Conservation (phyloP, 1,284 basidiomycete species). For the Moniliella sp. region DNA sequence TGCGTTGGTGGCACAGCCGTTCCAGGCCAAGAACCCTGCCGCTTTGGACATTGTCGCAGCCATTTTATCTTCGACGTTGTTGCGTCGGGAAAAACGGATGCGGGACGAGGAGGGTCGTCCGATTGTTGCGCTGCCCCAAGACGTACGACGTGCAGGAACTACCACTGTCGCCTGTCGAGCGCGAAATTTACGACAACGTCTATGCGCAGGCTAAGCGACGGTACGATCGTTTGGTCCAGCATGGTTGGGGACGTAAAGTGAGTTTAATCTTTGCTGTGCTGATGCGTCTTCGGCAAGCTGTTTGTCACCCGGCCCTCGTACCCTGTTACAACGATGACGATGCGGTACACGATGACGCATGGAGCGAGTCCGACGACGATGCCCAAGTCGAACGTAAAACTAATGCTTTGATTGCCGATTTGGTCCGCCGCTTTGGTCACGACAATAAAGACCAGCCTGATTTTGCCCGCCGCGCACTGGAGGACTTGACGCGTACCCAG, state of each 20-base stretch:
- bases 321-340: constrained; percentile 7
- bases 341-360: too few relatives aligned
- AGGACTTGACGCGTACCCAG: too few relatives aligned
- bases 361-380: constrained; percentile 1
- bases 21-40: constrained; percentile 20
- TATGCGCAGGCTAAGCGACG: constrained; percentile 23
- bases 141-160: constrained; percentile 39
- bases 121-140: constrained; percentile 70
- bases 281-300: constrained; percentile 36
- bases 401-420: constrained; percentile 5
- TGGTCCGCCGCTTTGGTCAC: too few relatives aligned
- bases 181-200: constrained; percentile 33
- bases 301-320: constrained; percentile 35
- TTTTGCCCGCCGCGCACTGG: too few relatives aligned
- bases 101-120: constrained; percentile 62
- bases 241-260: constrained; percentile 25
- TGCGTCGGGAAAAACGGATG: constrained; percentile 75
- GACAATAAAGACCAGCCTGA: too few relatives aligned
- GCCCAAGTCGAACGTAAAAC: constrained; percentile 1
- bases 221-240: constrained; percentile 12
- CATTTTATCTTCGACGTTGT: constrained; percentile 39
- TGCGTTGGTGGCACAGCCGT: constrained; percentile 27
- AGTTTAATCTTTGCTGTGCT: constrained; percentile 36
- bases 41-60: constrained; percentile 30
- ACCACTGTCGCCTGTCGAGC: constrained; percentile 19